Conservation (phyloP, 139 green algal genomes). For the Chloropicon primus region DNA sequence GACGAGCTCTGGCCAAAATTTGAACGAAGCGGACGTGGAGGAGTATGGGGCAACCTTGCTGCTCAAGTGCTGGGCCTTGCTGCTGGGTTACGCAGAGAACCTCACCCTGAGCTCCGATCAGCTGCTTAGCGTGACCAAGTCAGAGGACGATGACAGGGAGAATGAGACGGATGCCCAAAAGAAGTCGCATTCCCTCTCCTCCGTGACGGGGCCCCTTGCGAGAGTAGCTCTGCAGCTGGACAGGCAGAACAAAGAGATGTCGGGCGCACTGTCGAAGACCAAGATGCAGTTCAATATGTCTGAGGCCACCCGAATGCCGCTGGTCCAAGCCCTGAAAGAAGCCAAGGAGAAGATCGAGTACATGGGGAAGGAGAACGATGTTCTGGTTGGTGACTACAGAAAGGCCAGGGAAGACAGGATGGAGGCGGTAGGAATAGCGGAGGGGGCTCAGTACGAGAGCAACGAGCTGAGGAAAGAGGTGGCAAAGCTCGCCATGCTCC, state of each 20-base stretch:
- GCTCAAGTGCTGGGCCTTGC: neutral
- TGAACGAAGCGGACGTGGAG: neutral
- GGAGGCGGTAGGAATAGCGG: neutral
- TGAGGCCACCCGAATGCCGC: neutral
- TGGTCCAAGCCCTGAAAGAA: neutral
- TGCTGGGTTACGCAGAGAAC: neutral
- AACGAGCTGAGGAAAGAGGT: neutral
- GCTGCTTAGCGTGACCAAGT: neutral
- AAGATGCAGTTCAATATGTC: neutral
- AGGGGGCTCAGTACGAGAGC: neutral
- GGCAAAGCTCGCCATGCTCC: neutral
- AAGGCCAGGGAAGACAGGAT: neutral
- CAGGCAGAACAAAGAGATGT: neutral
- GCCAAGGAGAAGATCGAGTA: neutral
- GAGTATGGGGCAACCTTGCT: neutral
- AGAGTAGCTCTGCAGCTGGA: neutral
- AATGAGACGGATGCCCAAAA: neutral
- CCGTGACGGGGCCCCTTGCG: neutral
- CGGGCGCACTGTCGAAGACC: neutral
- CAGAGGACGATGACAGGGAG: neutral
- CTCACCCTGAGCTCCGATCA: neutral
- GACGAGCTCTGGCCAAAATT: neutral
- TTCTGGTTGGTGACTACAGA: neutral
- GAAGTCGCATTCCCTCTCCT: neutral
- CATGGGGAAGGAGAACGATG: neutral